Evolutionary conservation across 495 filamentous ascomycete genomes (phyloP), one percentile per base, ranked within the genome.

Genomic region (Aspergillus sparsus): DNA sequence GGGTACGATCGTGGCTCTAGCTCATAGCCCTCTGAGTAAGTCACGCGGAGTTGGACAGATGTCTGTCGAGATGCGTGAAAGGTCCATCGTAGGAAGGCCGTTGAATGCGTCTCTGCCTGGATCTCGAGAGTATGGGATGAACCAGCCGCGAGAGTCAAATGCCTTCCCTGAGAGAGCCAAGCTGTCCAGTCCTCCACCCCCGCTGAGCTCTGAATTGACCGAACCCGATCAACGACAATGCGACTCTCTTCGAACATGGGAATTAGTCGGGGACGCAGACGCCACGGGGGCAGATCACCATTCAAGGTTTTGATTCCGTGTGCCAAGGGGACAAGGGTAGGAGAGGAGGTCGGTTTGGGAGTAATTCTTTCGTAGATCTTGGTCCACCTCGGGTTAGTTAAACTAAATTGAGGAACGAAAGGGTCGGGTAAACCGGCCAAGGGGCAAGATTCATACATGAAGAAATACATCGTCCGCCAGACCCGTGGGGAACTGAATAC

Each of bases 21-120:
- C 51, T 77, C 73, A 57, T 77, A 77, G 39, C 73, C 73, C 57
- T 77, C 74, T 7, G 71, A 73, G 49, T 77, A 73, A 6, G 73
- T 77, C 18, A 73, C 62, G 49, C 65, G 67, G 10, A 77, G 55
- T 11, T 47, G 62, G 13, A 74, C 54, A 5, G 69, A 42, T 8
- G 71, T 68, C 46, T 52, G 39, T 0, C 53, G 46, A 1, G 33
- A 35, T 1, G 65, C 62, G 15, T 65, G 65, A 60, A 77, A 75
- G 1, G 54, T 55, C 68, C 69, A 77, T 57, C 53, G 51, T 3
- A 75, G 56, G 15, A 77, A 75, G 5, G 73, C 74, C 3, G 74
- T 77, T 11, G 73, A 74, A 56, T 77, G 74, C 1, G 62, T 62
- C 36, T 71, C 65, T 4, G 74, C 72, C 35, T 75, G 68, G 9